Base-by-base conservation (phyloP, 1,139 yeast genomes). In the Kluyveromyces marxianus region DNA sequence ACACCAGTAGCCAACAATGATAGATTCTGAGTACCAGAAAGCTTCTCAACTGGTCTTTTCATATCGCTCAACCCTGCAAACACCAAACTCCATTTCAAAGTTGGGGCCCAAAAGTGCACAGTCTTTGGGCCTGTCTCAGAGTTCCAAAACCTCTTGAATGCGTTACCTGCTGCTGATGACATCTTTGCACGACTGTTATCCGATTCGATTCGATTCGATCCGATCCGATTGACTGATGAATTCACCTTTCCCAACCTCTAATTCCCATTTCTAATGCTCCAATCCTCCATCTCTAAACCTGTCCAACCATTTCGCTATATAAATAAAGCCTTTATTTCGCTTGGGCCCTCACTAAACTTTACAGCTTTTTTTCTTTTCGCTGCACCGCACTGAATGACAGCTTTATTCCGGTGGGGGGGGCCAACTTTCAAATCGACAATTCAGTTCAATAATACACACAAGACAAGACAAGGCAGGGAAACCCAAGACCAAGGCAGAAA, bases 101-200 rank as follows among this genome's bases (percentile, higher is more conserved):
- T 59, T 3, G 65, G 66, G 2, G 63, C 66, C 97, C 97, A 92
- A 69, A 92, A 92, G 65, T 92, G 98, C 49, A 92, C 90, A 27
- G 97, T 92, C 63, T 70, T 81, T 33, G 97, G 97, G 33, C 98
- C 98, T 21, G 97, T 87, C 64, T 86, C 95, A 26, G 96, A 82
- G 60, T 82, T 77, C 65, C 87, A 65, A 62, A 82, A 88, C 59
- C 86, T 75, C 50, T 77, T 69, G 65, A 90, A 85, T 8, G 61
- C 60, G 33, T 51, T 43, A 36, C 48, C 49, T 7, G 53, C 46
- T 8, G 82, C 83, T 48, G 81, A 70, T 28, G 83, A 63, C 70
- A 64, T 66, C 10, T 21, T 10, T 14, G n/a, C 21, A 14, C 21
- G 21, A 39, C 25, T 14, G 7, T 26, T 39, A 4, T 5, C 5